Conservation (phyloP, 768 basidiomycete genomes). For the Serendipita vermifera region DNA sequence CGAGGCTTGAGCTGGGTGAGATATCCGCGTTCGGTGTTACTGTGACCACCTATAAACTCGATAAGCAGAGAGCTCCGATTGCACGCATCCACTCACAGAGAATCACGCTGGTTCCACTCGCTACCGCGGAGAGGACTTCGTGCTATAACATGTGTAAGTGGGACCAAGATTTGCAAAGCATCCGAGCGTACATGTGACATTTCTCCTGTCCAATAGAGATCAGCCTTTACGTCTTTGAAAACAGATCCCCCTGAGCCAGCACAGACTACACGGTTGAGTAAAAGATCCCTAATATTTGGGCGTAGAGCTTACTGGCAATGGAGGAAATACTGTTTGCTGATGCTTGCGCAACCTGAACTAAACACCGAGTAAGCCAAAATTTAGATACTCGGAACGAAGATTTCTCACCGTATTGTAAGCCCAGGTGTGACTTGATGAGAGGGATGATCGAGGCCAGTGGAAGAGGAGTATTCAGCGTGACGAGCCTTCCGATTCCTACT, state of each 20-base stretch:
- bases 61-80: slow-evolving; percentile 20
- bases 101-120: slow-evolving; percentile 63
- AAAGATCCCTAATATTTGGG: slow-evolving; percentile 27
- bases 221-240: slow-evolving; percentile 57
- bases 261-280: slow-evolving; percentile 69
- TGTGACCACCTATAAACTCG: slow-evolving; percentile 59
- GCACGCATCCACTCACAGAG: slow-evolving; percentile 45
- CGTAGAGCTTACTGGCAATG: slow-evolving; percentile 31
- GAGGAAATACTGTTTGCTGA: slow-evolving; percentile 15
- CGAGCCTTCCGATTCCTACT: slow-evolving; percentile 52
- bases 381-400: slow-evolving; percentile 3
- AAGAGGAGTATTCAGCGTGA: slow-evolving; percentile 46
- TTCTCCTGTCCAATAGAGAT: slow-evolving; percentile 87
- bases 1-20: slow-evolving; percentile 59
- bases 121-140: slow-evolving; percentile 71
- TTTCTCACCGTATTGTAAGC: slow-evolving; percentile 42
- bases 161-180: not conserved
- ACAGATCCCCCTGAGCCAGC: slow-evolving; percentile 80
- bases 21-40: slow-evolving; percentile 91
- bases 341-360: slow-evolving; percentile 15
- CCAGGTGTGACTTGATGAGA: slow-evolving; percentile 58
- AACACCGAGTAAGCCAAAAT: slow-evolving; percentile 16
- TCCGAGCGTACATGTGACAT: slow-evolving; percentile 60
- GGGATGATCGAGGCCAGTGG: slow-evolving; percentile 45
- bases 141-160: slow-evolving; percentile 41